Base-by-base conservation (phyloP, 306 rosid species). In the Citrullus amarus region DNA sequence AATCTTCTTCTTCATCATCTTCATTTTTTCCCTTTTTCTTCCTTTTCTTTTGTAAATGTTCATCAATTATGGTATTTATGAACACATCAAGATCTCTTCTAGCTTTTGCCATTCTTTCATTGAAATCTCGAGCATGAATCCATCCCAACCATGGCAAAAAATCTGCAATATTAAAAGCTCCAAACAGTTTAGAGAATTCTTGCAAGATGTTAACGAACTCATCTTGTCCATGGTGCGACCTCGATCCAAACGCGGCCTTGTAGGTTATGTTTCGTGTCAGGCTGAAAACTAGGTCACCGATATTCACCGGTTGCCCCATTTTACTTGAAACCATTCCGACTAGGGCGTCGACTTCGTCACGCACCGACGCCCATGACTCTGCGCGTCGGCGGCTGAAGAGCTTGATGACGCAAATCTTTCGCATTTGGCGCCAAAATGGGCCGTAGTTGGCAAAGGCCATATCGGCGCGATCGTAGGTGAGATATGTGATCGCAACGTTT, bases 361-460 rank as follows among this genome's bases (percentile, higher is more conserved):
- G 72, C 2, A 83, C 78, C 0, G 86, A 79, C 2, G 75, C 53
- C 86, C 86, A 83, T 9, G 86, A 83, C 59, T 83, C 86, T 0
- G 81, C 59, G 8, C 83, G 80, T 17, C 70, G 69, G 1, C 79
- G 80, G 30, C 86, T 83, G 11, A 83, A 83, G 8, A 83, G 67
- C 30, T 83, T 83, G 43, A 79, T 58, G 6, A 83, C 83, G 11
- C 83, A 83, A 9, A 83, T 66, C 44, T 83, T 83, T 5, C 86
- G 72, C 83, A 83, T 83, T 13, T 78, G 83, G 15, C 80, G 80
- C 86, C 86, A 83, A 30, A 83, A 83, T 2, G 83, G 81, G 7
- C 86, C 86, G 3, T 83, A 83, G 8, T 83, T 79, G 39, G 86
- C 86, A 12, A 83, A 83, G 18, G 86, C 86, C 86, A 83, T 79